phyloP scores from a whole-genome alignment of 257 asterid species.

The Scutellaria minor region DNA sequence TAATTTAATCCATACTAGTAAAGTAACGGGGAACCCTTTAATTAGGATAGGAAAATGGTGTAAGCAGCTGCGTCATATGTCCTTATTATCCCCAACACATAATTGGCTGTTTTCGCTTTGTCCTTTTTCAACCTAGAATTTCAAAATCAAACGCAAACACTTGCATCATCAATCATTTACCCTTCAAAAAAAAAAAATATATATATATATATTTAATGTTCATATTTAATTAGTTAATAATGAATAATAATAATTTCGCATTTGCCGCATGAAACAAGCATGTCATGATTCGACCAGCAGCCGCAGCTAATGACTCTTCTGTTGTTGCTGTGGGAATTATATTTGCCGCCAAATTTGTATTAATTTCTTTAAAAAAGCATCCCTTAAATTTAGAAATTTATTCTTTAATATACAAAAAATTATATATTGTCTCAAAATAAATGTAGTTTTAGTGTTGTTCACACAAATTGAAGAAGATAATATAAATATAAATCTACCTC shows the following conservation, averaged over 20 bases:
- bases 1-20: no score
- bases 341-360: neutral
- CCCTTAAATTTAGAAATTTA: no score
- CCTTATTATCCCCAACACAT: neutral
- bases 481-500: no score
- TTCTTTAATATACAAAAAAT: no score
- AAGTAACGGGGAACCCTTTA: no score
- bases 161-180: conserved; percentile 14
- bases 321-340: neutral
- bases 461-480: no score
- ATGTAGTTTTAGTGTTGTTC: no score
- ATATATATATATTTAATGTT: no score
- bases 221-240: neutral
- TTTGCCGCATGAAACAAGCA: neutral
- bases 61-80: conserved; percentile 26
- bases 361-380: no score
- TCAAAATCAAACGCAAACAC: conserved; percentile 27
- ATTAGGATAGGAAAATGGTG: conserved; percentile 24
- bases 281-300: neutral
- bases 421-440: no score
- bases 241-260: neutral
- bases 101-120: conserved; percentile 5
- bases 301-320: neutral
- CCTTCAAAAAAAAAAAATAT: neutral
- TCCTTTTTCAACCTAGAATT: conserved; percentile 12